Conservation (phyloP, 192 early-diverging fungal genomes). For the Coemansia aciculifera region DNA sequence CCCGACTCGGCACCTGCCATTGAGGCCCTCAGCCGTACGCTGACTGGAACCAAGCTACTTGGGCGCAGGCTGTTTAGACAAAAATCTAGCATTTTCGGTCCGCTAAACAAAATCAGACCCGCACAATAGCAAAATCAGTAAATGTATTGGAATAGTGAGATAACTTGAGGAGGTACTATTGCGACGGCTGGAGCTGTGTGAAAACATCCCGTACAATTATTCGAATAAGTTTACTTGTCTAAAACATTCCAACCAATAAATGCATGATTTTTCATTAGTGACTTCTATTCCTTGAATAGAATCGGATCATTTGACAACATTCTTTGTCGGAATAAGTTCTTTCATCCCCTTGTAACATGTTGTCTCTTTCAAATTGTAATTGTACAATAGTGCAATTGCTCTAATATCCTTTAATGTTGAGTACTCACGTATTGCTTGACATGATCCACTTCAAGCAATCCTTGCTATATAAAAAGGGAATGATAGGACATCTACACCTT, state of each 20-base stretch:
- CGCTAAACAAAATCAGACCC: slow-evolving; percentile 26
- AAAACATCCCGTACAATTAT: no score
- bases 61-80: slow-evolving; percentile 22
- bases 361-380: background rate
- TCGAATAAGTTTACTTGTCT: no score
- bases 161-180: no score
- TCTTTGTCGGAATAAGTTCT: no score
- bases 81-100: slow-evolving; percentile 25
- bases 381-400: background rate
- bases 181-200: no score
- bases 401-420: no score
- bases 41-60: slow-evolving; percentile 24
- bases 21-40: slow-evolving; percentile 16
- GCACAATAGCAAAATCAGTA: background rate
- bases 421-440: background rate
- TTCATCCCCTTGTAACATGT: background rate
- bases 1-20: slow-evolving; percentile 13
- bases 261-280: no score
- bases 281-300: no score
- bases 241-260: no score
- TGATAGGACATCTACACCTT: background rate
- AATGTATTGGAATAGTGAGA: no score
- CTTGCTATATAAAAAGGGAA: background rate
- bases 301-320: background rate
- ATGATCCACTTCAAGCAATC: background rate